phyloP scores from a whole-genome alignment of 2,329 filamentous ascomycete species.

The Scopulariopsis brevicaulis region DNA sequence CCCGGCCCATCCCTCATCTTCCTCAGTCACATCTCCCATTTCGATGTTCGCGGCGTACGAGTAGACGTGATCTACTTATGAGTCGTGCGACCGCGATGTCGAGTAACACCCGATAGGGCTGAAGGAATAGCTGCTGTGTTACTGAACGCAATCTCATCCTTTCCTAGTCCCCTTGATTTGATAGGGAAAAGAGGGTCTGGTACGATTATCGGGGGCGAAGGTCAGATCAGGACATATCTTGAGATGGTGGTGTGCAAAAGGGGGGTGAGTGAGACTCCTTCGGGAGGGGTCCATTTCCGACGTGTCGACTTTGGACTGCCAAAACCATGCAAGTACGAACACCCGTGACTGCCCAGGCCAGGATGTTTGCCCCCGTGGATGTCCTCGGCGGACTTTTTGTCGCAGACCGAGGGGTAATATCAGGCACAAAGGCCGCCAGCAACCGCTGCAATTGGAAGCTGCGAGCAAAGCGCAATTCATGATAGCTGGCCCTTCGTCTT shows the following conservation, averaged over 20 bases:
- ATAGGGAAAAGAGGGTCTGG: neutral
- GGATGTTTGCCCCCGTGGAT: neutral
- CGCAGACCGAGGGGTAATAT: neutral
- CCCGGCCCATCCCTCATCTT: neutral
- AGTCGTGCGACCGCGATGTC: constrained; percentile 1
- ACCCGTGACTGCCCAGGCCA: neutral
- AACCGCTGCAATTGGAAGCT: neutral
- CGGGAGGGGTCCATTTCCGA: neutral
- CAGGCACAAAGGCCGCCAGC: neutral
- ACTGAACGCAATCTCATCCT: neutral
- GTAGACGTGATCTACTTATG: neutral
- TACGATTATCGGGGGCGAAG: neutral
- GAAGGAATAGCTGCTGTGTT: constrained; percentile 1
- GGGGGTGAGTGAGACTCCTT: neutral
- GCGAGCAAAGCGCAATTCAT: neutral
- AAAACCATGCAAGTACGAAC: neutral
- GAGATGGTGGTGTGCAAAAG: neutral
- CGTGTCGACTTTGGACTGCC: neutral
- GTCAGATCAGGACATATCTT: neutral
- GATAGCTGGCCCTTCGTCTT: neutral
- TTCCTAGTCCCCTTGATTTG: neutral
- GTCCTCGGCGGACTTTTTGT: neutral
- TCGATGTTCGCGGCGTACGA: neutral
- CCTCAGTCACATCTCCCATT: neutral
- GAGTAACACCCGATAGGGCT: constrained; percentile 3